A percentile compares a stretch with the other conserved stretches of the same genome.
Conservation (phyloP, 306 rosid genomes). For the barrel medic (Medicago truncatula) region MtrunA17r5.0-ANR NC_053044.1:33788001-33788500, state of each 20-base stretch:
- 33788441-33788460: background rate
- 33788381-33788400: conserved; percentile 13
- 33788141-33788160: conserved; percentile 29
- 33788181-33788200: too few species aligned
- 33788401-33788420: background rate
- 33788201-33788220: too few species aligned
- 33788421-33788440: background rate
- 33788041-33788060: conserved; percentile 86
- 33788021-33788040: conserved; percentile 94
- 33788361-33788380: conserved; percentile 6
- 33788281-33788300: conserved; percentile 29
- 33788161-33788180: conserved; percentile 22
- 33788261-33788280: conserved; percentile 25
- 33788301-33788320: too few species aligned
- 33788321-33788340: conserved; percentile 11
- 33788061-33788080: conserved; percentile 71
- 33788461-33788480: background rate
- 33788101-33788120: conserved; percentile 68
- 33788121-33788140: conserved; percentile 50
- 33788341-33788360: conserved; percentile 31
- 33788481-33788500: background rate
- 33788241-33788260: conserved; percentile 33
- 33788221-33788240: background rate
- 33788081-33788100: conserved; percentile 85
- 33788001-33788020: conserved; percentile 75